A percentile compares a stretch with the other conserved stretches of the same genome.
Evolutionary conservation across 2,329 filamentous ascomycete genomes (phyloP).

Genomic region (Dothideomycetes sp.): DNA sequence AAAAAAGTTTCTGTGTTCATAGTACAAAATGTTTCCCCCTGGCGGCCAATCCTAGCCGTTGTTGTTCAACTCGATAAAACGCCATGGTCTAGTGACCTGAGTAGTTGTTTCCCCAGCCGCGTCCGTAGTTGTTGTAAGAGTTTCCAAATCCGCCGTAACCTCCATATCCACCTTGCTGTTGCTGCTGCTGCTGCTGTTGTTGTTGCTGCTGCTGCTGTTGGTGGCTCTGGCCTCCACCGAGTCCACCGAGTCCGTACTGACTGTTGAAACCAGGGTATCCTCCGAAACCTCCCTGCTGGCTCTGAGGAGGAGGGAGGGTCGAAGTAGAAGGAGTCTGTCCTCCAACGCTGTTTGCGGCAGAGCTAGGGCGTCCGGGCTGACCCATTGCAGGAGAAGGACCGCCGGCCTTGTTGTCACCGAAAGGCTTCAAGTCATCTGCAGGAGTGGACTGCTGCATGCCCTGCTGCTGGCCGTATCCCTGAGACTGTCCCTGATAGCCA

Average conservation of each 20-base stretch:
- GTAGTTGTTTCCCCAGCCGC: slow-evolving; percentile 28
- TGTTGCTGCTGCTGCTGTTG: slow-evolving; percentile 31
- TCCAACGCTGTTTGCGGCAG: slow-evolving; percentile 50
- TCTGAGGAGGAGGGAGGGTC: slow-evolving; percentile 45
- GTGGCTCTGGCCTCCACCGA: slow-evolving; percentile 38
- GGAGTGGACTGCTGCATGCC: slow-evolving; percentile 37
- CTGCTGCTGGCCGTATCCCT: slow-evolving; percentile 42
- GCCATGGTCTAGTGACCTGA: slow-evolving; percentile 15
- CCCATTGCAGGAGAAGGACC: slow-evolving; percentile 52
- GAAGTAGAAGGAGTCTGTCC: slow-evolving; percentile 33
- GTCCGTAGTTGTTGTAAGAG: slow-evolving; percentile 23
- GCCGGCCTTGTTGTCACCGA: slow-evolving; percentile 45
- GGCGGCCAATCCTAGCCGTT: slow-evolving; percentile 5
- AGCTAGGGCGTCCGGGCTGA: slow-evolving; percentile 54
- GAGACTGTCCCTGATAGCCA: slow-evolving; percentile 44
- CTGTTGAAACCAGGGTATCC: slow-evolving; percentile 44
- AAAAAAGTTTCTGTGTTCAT: slow-evolving; percentile 12
- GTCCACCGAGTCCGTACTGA: slow-evolving; percentile 44
- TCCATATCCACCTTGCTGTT: slow-evolving; percentile 37
- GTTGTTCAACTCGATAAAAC: slow-evolving; percentile 10
- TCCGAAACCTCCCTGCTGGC: slow-evolving; percentile 48
- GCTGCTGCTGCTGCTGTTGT: slow-evolving; percentile 29
- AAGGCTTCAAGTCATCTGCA: slow-evolving; percentile 41
- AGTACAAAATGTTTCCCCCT: slow-evolving; percentile 10
- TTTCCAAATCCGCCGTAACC: slow-evolving; percentile 27